Evolutionary conservation across 805 yeast species (phyloP), one percentile per base, ranked within the genome.

Genomic region (Nakazawaea peltata): DNA sequence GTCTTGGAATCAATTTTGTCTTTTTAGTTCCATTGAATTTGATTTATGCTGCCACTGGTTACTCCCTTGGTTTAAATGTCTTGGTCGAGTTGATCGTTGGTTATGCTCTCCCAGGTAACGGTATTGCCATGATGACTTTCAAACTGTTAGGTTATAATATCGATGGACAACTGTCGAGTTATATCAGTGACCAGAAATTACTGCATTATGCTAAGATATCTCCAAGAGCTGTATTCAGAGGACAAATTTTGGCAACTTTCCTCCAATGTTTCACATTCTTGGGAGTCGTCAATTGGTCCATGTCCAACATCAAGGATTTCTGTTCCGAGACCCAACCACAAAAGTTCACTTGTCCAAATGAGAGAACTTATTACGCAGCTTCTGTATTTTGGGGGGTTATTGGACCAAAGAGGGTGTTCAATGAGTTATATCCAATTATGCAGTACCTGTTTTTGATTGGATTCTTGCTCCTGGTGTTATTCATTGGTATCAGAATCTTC

Each of bases 121-220:
- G 75, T 19, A 49, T 59, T 30, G 79, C 78, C 4, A 52, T 72
- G 36, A 70, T 68, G 63, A 58, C 69, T 10, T 49, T 73, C 38
- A 72, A 73, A 40, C 67, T 71, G 1, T 65, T 61, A 34, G 77
- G 77, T 28, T 70, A 74, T 33, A 77, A 74, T 46, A 72, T 76
- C 42, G 79, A 74, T 48, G 69, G 70, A 19, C 83, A 77, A 53
- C 81, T 84, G 8, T 74, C 76, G 41, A 68, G 61, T 47, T 78
- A 71, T 51, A 69, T 75, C 33, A 66, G 71, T 47, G 74, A 73
- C 46, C 65, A 62, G 45, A 74, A 73, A 47, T 52, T 67, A 57
- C 78, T 69, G 0, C 81, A 75, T 50, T 76, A 76, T 48, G 54
- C 70, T 16, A 73, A 72, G 41, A 56, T 76, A 16, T 75, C 81